These are phyloP conservation scores for Colletotrichum spaethianum DNA, from an alignment of 2,329 filamentous ascomycete genomes.

Conservation along the genomic window DNA sequence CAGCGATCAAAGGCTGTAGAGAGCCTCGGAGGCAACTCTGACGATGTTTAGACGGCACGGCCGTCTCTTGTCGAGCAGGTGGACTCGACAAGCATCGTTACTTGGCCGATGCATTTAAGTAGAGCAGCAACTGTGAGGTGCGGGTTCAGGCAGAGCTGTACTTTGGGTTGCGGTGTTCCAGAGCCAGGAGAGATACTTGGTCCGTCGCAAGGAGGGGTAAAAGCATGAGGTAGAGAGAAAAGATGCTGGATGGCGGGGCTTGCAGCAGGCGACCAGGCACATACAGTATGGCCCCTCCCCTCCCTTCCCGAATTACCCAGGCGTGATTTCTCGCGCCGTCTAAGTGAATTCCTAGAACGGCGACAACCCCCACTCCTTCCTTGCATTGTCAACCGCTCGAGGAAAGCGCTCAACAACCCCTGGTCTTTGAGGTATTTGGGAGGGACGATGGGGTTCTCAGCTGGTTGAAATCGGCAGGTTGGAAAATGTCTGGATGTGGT, in stretches of 20 bases:
- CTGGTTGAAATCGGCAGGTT: background rate
- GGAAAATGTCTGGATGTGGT: background rate
- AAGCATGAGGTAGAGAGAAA: conserved; percentile 37
- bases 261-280: conserved; percentile 22
- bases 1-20: background rate
- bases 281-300: background rate
- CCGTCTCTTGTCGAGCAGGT: background rate
- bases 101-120: background rate
- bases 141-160: background rate
- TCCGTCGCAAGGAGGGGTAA: conserved; percentile 35
- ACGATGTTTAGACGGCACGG: background rate
- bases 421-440: conserved; percentile 16
- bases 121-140: background rate
- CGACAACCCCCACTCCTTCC: conserved; percentile 14
- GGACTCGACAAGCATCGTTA: background rate
- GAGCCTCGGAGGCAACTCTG: background rate
- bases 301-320: background rate
- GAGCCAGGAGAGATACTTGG: background rate
- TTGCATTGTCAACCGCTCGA: conserved; percentile 9
- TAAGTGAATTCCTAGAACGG: conserved; percentile 6
- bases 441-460: background rate
- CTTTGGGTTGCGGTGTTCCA: background rate
- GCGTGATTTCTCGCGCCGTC: conserved; percentile 6
- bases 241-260: conserved; percentile 37
- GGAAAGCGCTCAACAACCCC: conserved; percentile 19